Evolutionary conservation across 2,329 filamentous ascomycete species (phyloP), one percentile per base, ranked within the genome.

Genomic region (Thielaviopsis punctulata): DNA sequence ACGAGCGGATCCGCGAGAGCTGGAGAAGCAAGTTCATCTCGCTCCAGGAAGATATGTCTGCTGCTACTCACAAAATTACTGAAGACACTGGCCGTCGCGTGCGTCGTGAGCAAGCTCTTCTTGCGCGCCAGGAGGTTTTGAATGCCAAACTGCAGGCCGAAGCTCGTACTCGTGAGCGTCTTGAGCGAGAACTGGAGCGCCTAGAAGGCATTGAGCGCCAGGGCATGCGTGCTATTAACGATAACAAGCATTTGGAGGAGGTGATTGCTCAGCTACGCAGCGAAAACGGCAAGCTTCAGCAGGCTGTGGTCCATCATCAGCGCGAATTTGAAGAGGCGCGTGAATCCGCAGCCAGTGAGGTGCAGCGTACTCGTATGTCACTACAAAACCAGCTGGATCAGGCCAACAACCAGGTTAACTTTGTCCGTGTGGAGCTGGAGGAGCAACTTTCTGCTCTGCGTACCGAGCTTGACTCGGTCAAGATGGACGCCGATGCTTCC

Each of bases 31-130:
- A 92, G 66, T 84, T 95, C 61, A 79, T 90, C 59, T 80, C 80
- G 55, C 71, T 98, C 39, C 89, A 96, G 65, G 78, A 87, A 57
- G 87, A 95, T 59, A 90, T 96, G 82, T 77, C 80, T 27, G 73
- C 73, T 52, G 85, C 87, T 48, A 82, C 86, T 51, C 79, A 79
- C 46, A 83, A 94, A 56, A 80, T 95, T 56, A 80, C 84, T 21
- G 80, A 85, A 60, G 89, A 96, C 62, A 90, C 89, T 62, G 79
- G 83, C 25, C 74, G 77, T 33, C 89, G 84, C 68, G 79, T 80
- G 60, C 84, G 84, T 67, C 83, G 83, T 63, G 86, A 93, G 62
- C 80, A 86, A 58, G 81, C 86, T 54, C 77, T 86, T 58, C 72
- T 88, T 58, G 86, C 86, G 56, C 73, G 87, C 57, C 85, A 86